These are phyloP conservation scores for Pichia sp. DNA, from an alignment of 1,139 yeast species.

Conservation along the genomic window DNA sequence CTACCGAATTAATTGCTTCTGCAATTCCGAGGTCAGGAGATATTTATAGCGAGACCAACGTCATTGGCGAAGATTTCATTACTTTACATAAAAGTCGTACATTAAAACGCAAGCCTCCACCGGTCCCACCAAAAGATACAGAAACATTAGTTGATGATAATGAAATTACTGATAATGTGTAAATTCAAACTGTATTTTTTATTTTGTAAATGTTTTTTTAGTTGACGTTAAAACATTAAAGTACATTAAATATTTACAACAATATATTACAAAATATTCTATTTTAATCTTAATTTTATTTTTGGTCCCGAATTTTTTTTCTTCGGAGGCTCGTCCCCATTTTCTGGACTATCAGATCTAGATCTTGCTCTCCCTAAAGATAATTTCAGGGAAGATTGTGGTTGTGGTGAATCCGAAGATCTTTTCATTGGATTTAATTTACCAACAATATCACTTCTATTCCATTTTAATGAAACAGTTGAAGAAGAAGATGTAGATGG, in stretches of 20 bases:
- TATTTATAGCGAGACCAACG: background rate
- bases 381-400: background rate
- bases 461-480: background rate
- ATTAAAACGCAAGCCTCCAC: constrained; percentile 3
- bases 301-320: constrained; percentile 10
- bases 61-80: background rate
- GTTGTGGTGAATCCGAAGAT: background rate
- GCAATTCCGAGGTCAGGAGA: background rate
- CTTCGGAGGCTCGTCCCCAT: background rate
- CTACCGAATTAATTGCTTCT: background rate
- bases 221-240: background rate
- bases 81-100: background rate
- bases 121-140: constrained; percentile 3
- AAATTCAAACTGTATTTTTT: background rate
- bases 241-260: background rate
- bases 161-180: background rate
- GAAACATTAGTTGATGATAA: background rate
- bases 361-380: constrained; percentile 3
- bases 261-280: background rate
- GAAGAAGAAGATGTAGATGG: background rate
- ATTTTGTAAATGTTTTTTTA: background rate
- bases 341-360: constrained; percentile 1
- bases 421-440: constrained; percentile 6
- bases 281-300: constrained; percentile 19
- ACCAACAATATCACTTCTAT: background rate